Conservation (phyloP, 2,329 filamentous ascomycete genomes). For the Cladophialophora immunda region DNA sequence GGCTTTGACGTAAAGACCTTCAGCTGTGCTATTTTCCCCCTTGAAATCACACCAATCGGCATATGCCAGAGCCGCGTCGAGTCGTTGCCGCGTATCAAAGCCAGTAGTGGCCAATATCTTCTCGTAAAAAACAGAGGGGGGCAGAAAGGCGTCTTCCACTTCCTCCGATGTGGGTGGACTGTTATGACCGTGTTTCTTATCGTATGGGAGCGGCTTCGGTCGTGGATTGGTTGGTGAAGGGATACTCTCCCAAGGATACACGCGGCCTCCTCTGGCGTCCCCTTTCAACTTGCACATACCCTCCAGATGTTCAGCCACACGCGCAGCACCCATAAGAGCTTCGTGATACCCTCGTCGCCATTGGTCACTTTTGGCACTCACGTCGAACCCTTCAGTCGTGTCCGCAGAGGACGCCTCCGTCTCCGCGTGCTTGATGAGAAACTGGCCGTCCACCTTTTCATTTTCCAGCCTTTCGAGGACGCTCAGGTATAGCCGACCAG, state of each 20-base stretch:
- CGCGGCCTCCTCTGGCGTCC: conserved; percentile 48
- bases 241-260: conserved; percentile 77
- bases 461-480: conserved; percentile 76
- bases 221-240: conserved; percentile 84
- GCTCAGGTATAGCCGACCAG: conserved; percentile 67
- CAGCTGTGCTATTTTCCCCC: conserved; percentile 68
- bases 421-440: conserved; percentile 62
- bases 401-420: conserved; percentile 49
- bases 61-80: conserved; percentile 83
- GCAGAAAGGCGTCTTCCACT: conserved; percentile 72
- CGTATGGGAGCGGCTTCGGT: conserved; percentile 75
- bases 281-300: conserved; percentile 73
- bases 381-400: conserved; percentile 64
- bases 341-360: conserved; percentile 90
- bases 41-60: conserved; percentile 87
- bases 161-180: conserved; percentile 76
- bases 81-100: conserved; percentile 77
- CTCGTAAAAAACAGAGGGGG: conserved; percentile 80
- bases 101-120: conserved; percentile 82
- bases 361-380: conserved; percentile 77
- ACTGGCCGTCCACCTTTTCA: conserved; percentile 71
- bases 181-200: conserved; percentile 52
- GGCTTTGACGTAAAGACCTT: conserved; percentile 77
- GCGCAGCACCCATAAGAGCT: conserved; percentile 77
- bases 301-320: conserved; percentile 81